Evolutionary conservation across 371 early-diverging fungal species (phyloP).

Genomic region (Apophysomyces trapeziformis): DNA sequence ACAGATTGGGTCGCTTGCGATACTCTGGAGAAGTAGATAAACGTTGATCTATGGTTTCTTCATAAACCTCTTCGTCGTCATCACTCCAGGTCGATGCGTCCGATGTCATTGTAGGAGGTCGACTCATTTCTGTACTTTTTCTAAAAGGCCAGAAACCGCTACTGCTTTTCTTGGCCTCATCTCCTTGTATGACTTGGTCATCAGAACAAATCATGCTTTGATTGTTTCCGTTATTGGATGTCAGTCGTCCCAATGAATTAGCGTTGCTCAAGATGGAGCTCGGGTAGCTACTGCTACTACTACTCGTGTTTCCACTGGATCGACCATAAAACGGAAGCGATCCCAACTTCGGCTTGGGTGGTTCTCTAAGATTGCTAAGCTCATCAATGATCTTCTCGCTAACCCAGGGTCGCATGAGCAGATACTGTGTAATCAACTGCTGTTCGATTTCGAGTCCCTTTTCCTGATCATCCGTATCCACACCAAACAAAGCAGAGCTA

Average conservation of each 20-base stretch:
- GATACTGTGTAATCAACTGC: conserved; percentile 70
- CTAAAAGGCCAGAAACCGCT: conserved; percentile 31
- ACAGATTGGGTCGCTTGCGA: conserved; percentile 2
- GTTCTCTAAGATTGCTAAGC: conserved; percentile 70
- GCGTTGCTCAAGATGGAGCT: conserved; percentile 28
- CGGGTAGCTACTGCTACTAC: conserved; percentile 15
- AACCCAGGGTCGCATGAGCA: conserved; percentile 62
- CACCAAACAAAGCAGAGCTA: conserved; percentile 25
- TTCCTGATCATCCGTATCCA: conserved; percentile 35
- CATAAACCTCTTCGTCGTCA: conserved; percentile 21
- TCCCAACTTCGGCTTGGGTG: conserved; percentile 37
- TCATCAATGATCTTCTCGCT: conserved; percentile 79
- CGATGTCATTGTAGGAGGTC: conserved; percentile 22
- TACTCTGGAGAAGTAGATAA: not conserved
- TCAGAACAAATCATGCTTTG: conserved; percentile 27
- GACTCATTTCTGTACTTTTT: conserved; percentile 27
- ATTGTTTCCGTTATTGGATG: conserved; percentile 21
- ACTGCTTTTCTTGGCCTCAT: conserved; percentile 16
- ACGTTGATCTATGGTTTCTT: conserved; percentile 8
- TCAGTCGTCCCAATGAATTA: conserved; percentile 26
- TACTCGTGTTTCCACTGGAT: conserved; percentile 13
- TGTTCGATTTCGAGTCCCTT: conserved; percentile 39
- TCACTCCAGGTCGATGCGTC: conserved; percentile 23
- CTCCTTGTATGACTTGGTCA: conserved; percentile 13
- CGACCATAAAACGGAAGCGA: conserved; percentile 22